Base-by-base conservation (phyloP, 2,329 filamentous ascomycete genomes). In the Stromatinia cepivora region DNA sequence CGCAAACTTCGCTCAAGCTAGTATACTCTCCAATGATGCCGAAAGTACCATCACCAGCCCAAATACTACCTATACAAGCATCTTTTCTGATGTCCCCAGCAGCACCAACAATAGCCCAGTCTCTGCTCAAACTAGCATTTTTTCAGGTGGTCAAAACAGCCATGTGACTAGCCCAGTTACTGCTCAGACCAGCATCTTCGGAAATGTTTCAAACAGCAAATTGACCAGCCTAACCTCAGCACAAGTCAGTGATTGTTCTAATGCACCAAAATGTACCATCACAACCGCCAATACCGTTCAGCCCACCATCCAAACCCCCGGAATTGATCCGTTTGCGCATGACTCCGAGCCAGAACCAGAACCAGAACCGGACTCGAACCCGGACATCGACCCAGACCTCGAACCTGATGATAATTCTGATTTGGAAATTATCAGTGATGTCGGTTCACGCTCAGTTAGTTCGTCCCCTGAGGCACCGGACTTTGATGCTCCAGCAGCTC, bases 391-490 rank as follows among this genome's bases (percentile, higher is more conserved):
- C 13, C 28, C 58, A n/a, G 42, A 48, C 0, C 5, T 4, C 9
- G 25, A 28, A 13, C 59, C 11, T n/a, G 9, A 31, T 48, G 15
- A 39, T 7, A 36, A 57, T 4, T 22, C 28, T 25, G 45, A 45
- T 4, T 4, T 22, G 3, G 28, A 34, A 25, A 45, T 20, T 4
- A 4, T 10, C 22, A 31, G 36, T 15, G 13, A 52, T n/a, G 0
- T 15, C 57, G 31, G 45, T 13, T 50, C 67, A 13, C 28, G 42
- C 42, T 28, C 52, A 25, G 7, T 20, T 73, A 72, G 45, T 76
- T 79, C 67, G 75, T 81, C 67, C 76, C 75, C 28, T 0, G 42
- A 39, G 17, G 34, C 42, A 2, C 67, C 67, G 17, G 52, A 69
- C 11, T 75, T 74, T 53, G 72, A 75, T 73, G 69, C 70, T 15